Percentiles rank a stretch among this genome's conserved stretches.
phyloP scores from a whole-genome alignment of 345 rosid genomes.

The Brassica juncea region DNA sequence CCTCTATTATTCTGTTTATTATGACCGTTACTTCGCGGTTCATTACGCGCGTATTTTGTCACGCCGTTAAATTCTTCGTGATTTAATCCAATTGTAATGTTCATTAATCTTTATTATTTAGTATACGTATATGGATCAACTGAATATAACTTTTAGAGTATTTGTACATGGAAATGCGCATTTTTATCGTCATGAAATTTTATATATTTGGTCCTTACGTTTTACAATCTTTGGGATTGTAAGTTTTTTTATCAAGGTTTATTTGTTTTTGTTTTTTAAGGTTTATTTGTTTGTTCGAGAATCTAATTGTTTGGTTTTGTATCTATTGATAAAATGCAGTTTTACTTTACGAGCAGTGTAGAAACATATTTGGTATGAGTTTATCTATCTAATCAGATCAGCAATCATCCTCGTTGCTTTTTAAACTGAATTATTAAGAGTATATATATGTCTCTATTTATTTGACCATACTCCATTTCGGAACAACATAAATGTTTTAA shows the following conservation, averaged over 20 bases:
- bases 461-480: slow-evolving; percentile 3
- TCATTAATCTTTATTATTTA: too few species aligned
- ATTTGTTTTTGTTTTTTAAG: not conserved
- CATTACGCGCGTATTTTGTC: slow-evolving; percentile 18
- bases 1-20: slow-evolving; percentile 16
- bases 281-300: not conserved
- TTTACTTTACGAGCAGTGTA: not conserved
- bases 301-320: not conserved
- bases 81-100: too few species aligned
- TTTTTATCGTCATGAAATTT: not conserved
- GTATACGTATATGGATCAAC: not conserved
- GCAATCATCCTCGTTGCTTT: not conserved
- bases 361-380: not conserved
- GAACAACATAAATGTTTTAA: slow-evolving; percentile 13
- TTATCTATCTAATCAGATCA: not conserved
- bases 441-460: not conserved
- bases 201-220: not conserved
- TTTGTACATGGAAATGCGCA: not conserved
- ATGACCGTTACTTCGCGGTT: slow-evolving; percentile 31
- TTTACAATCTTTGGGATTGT: not conserved
- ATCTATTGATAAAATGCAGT: not conserved
- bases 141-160: not conserved
- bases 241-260: not conserved
- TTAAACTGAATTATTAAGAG: not conserved
- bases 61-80: not conserved